phyloP scores from a whole-genome alignment of 192 early-diverging fungal genomes.

The Coemansia reversa region DNA sequence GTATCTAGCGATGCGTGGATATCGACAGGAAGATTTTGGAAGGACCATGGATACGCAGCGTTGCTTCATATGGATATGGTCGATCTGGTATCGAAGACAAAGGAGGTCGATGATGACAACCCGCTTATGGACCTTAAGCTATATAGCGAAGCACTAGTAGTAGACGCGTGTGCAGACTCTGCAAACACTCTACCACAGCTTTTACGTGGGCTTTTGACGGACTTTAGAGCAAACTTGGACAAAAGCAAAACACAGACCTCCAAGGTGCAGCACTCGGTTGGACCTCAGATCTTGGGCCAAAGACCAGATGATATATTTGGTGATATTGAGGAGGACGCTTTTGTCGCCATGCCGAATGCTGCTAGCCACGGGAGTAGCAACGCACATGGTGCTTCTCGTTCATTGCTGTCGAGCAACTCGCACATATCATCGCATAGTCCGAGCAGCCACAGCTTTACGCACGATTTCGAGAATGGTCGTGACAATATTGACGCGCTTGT shows the following conservation, averaged over 20 bases:
- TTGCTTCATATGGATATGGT: conserved; percentile 54
- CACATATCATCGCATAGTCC: conserved; percentile 17
- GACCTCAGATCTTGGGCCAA: conserved; percentile 39
- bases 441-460: conserved; percentile 32
- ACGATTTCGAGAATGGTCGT: conserved; percentile 47
- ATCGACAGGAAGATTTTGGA: conserved; percentile 52
- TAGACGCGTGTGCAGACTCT: conserved; percentile 49
- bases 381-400: conserved; percentile 5
- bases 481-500: conserved; percentile 41
- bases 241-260: not conserved
- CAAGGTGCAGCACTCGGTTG: conserved; percentile 1
- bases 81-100: conserved; percentile 36
- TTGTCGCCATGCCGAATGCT: conserved; percentile 20
- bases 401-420: conserved; percentile 12
- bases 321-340: conserved; percentile 50
- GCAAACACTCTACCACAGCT: conserved; percentile 33
- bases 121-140: conserved; percentile 42
- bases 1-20: conserved; percentile 53
- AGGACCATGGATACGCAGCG: conserved; percentile 42
- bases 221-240: conserved; percentile 13
- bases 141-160: conserved; percentile 43
- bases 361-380: not conserved
- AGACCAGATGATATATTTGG: conserved; percentile 41
- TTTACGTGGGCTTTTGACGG: conserved; percentile 22
- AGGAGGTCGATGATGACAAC: conserved; percentile 38